Evolutionary conservation across 768 basidiomycete genomes (phyloP), one percentile per base, ranked within the genome.

Genomic region (Phylloporus sp.): DNA sequence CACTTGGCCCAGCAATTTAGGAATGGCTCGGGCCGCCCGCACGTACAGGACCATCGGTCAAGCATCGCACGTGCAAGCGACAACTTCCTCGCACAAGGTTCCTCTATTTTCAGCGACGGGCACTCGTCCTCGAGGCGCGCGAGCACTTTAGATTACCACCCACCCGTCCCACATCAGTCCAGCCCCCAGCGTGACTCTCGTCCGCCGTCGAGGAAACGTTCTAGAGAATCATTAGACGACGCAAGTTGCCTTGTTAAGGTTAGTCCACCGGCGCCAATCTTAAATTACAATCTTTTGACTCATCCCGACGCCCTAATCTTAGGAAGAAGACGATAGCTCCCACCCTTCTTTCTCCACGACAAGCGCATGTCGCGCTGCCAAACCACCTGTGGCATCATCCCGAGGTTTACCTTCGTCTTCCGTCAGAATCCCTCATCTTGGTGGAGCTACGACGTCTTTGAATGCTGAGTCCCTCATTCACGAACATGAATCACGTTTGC

Each of bases 11-110:
- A 66, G 20, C 62, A 62, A 23, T 46, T 54, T 38, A 58, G 54
- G 38, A 49, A 45, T 41, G 44, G 42, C 6, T 46, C 52, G 13
- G 41, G 28, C 3, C 62, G 62, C 39, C 43, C 59, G n/a, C 62
- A 58, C 8, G 46, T 48, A 9, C 60, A 66, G 44, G 66, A 66
- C 46, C 52, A 66, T 45, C 60, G 66, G 17, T 58, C 61, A 13
- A 62, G 52, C 42, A 67, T 65, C 5, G 64, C 64, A 31, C 62
- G 60, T 20, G 66, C 60, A 5, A 66, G 66, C 46, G 64, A 66
- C 50, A 55, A 47, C 28, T 66, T 66, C 53, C 64, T 64, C 23
- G 54, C 64, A 23, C 62, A 64, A 42, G 66, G 49, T 18, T 66
- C 66, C 0, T 62, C 64, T 6, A 52, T 68, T 44, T 62, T 61